Percentiles rank a stretch among this genome's conserved stretches.
These are phyloP conservation scores for Kluyveromyces marxianus DNA, from an alignment of 1,139 yeast genomes.

Conservation along the genomic window DNA sequence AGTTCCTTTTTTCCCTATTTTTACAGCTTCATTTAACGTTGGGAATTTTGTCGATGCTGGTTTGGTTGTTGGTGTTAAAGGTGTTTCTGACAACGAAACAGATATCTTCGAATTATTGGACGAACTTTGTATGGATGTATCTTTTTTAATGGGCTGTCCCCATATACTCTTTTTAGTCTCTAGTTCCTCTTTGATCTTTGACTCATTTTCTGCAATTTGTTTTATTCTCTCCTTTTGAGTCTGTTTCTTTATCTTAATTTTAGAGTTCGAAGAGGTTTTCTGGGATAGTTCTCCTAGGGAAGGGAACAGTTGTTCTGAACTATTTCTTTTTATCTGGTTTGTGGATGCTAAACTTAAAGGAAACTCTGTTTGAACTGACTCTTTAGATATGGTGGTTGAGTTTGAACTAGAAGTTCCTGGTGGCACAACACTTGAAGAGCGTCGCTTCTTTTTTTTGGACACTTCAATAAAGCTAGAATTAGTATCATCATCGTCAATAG, in stretches of 20 bases:
- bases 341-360: too few species aligned
- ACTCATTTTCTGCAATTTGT: not conserved
- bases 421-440: not conserved
- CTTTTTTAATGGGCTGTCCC: not conserved
- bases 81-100: not conserved
- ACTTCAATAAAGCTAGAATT: conserved; percentile 5
- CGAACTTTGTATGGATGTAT: not conserved
- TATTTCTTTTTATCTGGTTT: not conserved
- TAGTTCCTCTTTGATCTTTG: not conserved
- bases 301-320: conserved; percentile 1
- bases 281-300: not conserved
- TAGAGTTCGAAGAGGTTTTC: not conserved
- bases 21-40: conserved; percentile 1
- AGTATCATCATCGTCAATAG: conserved; percentile 1
- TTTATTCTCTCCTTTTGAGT: conserved; percentile 24
- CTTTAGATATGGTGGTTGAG: too few species aligned
- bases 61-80: not conserved
- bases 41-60: conserved; percentile 2
- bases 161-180: not conserved
- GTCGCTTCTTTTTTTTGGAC: conserved; percentile 3
- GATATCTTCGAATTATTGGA: not conserved
- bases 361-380: too few species aligned
- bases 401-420: too few species aligned
- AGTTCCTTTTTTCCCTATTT: conserved; percentile 4
- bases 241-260: conserved; percentile 13